Percentiles rank a stretch among this genome's conserved stretches.
Conservation (phyloP, 305 asterid species). For the Rubia balearica region DNA sequence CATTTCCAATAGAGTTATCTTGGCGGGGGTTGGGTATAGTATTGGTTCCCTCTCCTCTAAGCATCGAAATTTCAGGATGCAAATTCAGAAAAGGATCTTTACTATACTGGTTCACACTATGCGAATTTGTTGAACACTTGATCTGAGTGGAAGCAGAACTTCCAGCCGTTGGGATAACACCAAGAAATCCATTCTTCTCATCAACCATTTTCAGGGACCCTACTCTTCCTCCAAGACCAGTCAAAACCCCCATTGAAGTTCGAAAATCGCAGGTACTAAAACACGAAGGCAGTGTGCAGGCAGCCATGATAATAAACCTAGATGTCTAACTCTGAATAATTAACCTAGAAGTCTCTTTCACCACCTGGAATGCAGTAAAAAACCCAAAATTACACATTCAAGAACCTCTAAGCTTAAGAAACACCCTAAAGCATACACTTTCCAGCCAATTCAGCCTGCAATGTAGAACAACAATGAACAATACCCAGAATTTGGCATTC, state of each 20-base stretch:
- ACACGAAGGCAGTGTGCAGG: conserved; percentile 50
- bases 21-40: conserved; percentile 38
- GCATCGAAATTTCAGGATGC: conserved; percentile 87
- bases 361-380: conserved; percentile 11
- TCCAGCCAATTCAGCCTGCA: not conserved
- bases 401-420: not conserved
- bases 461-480: conserved; percentile 4
- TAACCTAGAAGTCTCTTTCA: conserved; percentile 15
- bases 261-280: conserved; percentile 55
- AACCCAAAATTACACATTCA: conserved; percentile 9
- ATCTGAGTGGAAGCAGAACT: conserved; percentile 33
- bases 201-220: conserved; percentile 44
- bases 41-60: conserved; percentile 66
- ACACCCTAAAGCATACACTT: not conserved
- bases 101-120: conserved; percentile 50
- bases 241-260: conserved; percentile 35
- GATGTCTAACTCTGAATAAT: conserved; percentile 16
- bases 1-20: conserved; percentile 47
- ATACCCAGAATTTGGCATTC: not conserved
- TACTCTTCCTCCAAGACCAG: conserved; percentile 47
- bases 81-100: conserved; percentile 74
- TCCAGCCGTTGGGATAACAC: conserved; percentile 25
- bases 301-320: conserved; percentile 44
- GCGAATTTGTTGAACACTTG: conserved; percentile 62
- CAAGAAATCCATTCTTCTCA: conserved; percentile 39